Base-by-base conservation (phyloP, 2,329 filamentous ascomycete genomes). In the Blastomyces emzantsi region DNA sequence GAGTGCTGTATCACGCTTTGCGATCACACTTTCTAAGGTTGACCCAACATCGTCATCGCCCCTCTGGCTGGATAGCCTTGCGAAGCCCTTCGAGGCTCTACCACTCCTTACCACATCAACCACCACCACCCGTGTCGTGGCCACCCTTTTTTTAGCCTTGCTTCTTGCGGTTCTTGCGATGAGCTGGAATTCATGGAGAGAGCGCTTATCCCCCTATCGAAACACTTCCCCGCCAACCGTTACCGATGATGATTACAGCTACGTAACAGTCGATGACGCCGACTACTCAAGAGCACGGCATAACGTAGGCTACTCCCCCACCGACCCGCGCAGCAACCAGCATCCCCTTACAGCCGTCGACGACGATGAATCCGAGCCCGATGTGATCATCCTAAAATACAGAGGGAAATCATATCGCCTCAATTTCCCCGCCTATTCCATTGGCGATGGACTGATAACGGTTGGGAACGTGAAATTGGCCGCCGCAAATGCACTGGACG, bases 391-490 rank as follows among this genome's bases (percentile, higher is more conserved):
- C 39, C 72, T 81, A 49, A 75, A 74, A 62, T 76, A 80, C 67
- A 77, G 75, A 61, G 73, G 73, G 60, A 73, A 72, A 45, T 74
- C 73, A 36, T 78, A 79, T 66, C 73, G 75, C 15, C 70, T 81
- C 43, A 73, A 76, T 59, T 81, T 81, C 68, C 75, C 73, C 4
- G 73, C 79, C 28, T 81, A 77, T 66, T 74, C 78, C 9, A 80
- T 81, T 69, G 76, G 76, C 62, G 79, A 81, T 65, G 78, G 77
- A 9, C 68, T 69, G 19, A 68, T 80, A 56, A 78, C 72, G 33
- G 73, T 81, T 41, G 74, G 76, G 36, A 72, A 78, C 22, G 66
- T 81, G 51, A 71, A 79, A 54, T 69, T 73, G 49, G 69, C 71
- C 6, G 77, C 78, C 15, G 79, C 77, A 1, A 68, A 72, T 45